Conservation (phyloP, 768 basidiomycete species). For the Termitomyces sp. region DNA sequence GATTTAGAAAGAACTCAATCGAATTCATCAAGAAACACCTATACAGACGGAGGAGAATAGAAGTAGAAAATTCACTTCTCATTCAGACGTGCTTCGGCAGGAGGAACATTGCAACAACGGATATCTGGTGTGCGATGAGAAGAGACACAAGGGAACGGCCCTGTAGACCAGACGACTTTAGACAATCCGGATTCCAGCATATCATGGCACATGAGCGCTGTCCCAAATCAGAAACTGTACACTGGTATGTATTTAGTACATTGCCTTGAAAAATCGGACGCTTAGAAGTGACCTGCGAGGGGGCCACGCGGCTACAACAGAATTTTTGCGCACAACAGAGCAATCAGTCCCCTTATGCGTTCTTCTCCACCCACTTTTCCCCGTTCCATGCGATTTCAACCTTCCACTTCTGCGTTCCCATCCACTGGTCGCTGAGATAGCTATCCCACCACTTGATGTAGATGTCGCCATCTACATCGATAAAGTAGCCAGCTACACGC, state of each 20-base stretch:
- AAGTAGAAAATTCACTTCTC: too few species aligned
- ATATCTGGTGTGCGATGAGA: too few species aligned
- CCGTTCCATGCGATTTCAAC: constrained; percentile 29
- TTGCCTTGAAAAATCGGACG: neutral
- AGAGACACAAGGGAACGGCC: too few species aligned
- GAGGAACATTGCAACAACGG: too few species aligned
- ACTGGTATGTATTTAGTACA: neutral
- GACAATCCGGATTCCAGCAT: too few species aligned
- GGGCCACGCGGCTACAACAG: neutral
- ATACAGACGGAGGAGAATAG: too few species aligned
- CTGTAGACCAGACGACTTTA: neutral
- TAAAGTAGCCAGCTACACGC: constrained; percentile 36
- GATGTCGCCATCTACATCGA: constrained; percentile 33
- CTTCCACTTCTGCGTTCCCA: constrained; percentile 37
- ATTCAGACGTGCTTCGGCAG: too few species aligned
- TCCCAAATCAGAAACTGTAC: neutral
- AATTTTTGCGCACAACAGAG: neutral
- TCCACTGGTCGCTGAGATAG: constrained; percentile 40
- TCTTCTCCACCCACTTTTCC: constrained; percentile 36
- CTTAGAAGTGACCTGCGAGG: too few species aligned
- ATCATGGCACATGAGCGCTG: neutral
- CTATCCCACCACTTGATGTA: constrained; percentile 42
- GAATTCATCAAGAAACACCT: too few species aligned
- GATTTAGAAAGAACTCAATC: too few species aligned
- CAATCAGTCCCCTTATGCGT: neutral